Evolutionary conservation across 352 stramenopile species (phyloP).

Genomic region (Elongisporangium undulatum): DNA sequence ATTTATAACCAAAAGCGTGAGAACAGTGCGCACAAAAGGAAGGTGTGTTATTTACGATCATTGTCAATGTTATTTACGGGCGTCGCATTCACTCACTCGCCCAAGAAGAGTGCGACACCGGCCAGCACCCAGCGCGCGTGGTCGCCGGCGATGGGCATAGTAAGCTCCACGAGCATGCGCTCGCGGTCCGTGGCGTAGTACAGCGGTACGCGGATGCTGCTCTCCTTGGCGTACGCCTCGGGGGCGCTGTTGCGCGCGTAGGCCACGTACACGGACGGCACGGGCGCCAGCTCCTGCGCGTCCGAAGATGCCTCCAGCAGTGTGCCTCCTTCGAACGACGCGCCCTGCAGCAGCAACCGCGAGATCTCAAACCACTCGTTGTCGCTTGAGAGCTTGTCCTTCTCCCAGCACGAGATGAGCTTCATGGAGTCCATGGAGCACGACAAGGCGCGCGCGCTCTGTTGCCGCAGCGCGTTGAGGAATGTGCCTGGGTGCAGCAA

Average conservation of each 20-base stretch:
- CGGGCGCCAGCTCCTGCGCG: conserved; percentile 73
- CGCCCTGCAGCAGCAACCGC: conserved; percentile 81
- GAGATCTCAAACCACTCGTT: conserved; percentile 81
- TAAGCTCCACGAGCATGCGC: conserved; percentile 78
- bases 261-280: conserved; percentile 79
- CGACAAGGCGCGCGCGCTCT: conserved; percentile 79
- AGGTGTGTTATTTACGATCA: conserved; percentile 4
- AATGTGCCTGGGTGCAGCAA: conserved; percentile 93
- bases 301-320: conserved; percentile 80
- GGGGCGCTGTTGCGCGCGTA: conserved; percentile 74
- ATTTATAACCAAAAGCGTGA: neutral
- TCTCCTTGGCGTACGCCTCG: conserved; percentile 74
- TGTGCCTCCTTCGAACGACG: conserved; percentile 75
- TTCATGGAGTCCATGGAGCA: conserved; percentile 91
- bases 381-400: conserved; percentile 42
- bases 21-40: neutral
- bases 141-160: conserved; percentile 71
- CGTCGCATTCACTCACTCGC: conserved; percentile 29
- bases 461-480: conserved; percentile 91
- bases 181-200: conserved; percentile 79
- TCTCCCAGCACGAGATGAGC: conserved; percentile 87
- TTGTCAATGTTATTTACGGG: conserved; percentile 1
- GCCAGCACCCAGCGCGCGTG: conserved; percentile 73
- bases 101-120: conserved; percentile 80
- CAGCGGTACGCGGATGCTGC: conserved; percentile 68